Evolutionary conservation across 1,284 basidiomycete genomes (phyloP).

Genomic region (Flammula alnicola): DNA sequence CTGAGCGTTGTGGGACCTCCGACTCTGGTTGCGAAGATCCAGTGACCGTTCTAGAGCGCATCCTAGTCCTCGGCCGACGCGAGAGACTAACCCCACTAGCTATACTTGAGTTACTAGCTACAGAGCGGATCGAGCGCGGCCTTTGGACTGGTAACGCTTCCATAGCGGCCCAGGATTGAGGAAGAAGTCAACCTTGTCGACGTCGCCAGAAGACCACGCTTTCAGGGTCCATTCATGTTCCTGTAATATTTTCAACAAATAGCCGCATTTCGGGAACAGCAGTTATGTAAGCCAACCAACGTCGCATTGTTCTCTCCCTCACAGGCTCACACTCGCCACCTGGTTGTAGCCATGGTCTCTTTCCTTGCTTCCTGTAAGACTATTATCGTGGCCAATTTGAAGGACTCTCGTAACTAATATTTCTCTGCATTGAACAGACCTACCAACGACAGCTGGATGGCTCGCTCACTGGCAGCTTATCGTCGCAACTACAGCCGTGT

Average conservation of each 20-base stretch:
- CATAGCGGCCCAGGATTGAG: slow-evolving; percentile 17
- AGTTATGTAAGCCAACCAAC: background rate
- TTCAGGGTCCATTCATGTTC: slow-evolving; percentile 15
- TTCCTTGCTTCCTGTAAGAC: slow-evolving; percentile 29
- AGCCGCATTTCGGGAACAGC: too few relatives aligned
- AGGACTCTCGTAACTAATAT: too few relatives aligned
- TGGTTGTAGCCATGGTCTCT: slow-evolving; percentile 20
- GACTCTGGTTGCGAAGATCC: slow-evolving; percentile 32
- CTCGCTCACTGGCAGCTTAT: slow-evolving; percentile 88
- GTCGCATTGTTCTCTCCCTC: too few relatives aligned
- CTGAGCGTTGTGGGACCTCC: slow-evolving; percentile 26
- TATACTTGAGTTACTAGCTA: slow-evolving; percentile 48
- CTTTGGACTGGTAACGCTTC: slow-evolving; percentile 29
- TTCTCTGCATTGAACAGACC: too few relatives aligned
- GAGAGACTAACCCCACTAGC: slow-evolving; percentile 45
- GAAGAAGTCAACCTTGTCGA: slow-evolving; percentile 11
- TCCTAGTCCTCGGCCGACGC: slow-evolving; percentile 47
- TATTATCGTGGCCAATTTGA: background rate
- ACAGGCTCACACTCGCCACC: slow-evolving; percentile 2
- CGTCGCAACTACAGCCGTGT: slow-evolving; percentile 74
- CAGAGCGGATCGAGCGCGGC: slow-evolving; percentile 44
- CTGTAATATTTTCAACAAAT: too few relatives aligned
- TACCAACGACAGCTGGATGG: slow-evolving; percentile 68
- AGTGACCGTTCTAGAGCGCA: slow-evolving; percentile 48
- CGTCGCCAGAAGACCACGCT: slow-evolving; percentile 12